Conservation (phyloP, 2,329 filamentous ascomycete genomes). For the Trichoderma sp. region DNA sequence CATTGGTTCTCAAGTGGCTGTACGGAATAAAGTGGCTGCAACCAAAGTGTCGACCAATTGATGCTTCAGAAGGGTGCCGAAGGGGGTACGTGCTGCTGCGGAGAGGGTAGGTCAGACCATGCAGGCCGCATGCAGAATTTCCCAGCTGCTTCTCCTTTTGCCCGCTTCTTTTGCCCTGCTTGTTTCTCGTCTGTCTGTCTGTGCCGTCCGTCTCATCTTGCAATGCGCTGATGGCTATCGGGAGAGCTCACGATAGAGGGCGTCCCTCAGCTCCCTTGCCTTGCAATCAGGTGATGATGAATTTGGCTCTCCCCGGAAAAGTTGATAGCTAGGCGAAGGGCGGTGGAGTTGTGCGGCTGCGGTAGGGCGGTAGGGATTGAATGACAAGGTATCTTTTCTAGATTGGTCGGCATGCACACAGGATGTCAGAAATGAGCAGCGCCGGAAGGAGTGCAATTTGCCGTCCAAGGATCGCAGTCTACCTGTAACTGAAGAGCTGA, state of each 20-base stretch:
- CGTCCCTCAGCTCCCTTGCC: background rate
- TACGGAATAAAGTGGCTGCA: conserved; percentile 13
- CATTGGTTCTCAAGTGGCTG: background rate
- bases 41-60: conserved; percentile 2
- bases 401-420: conserved; percentile 9
- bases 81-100: conserved; percentile 6
- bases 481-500: background rate
- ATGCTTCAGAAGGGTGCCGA: background rate
- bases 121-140: background rate
- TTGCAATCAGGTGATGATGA: conserved; percentile 10
- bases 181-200: background rate
- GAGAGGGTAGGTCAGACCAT: conserved; percentile 10
- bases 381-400: background rate
- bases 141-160: background rate
- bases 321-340: background rate
- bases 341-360: conserved; percentile 14
- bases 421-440: conserved; percentile 1
- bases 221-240: background rate
- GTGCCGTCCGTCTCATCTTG: background rate
- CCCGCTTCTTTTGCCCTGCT: background rate
- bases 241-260: background rate
- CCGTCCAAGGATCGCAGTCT: background rate
- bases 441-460: background rate
- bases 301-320: background rate
- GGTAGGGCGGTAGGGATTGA: conserved; percentile 3